A percentile compares a stretch with the other conserved stretches of the same genome.
Conservation (phyloP, 1,284 basidiomycete genomes). For the Rhodotorula sp. region DNA sequence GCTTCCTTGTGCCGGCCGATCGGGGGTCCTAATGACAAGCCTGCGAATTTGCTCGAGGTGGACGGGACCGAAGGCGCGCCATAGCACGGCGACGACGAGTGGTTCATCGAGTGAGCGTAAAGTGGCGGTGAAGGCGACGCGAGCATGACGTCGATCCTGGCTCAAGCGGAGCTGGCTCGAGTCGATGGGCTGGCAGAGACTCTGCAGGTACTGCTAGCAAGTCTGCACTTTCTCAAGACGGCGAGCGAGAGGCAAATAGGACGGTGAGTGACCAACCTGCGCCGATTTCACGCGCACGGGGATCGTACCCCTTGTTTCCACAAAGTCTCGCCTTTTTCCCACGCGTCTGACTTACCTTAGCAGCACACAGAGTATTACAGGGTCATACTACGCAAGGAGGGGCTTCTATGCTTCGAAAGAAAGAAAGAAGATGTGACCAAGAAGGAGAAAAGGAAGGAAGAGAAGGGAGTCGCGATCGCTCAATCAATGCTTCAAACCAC, state of each 20-base stretch:
- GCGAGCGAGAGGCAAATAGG: neutral
- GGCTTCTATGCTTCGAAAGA: neutral
- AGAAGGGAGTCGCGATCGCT: neutral
- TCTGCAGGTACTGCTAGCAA: neutral
- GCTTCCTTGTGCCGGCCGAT: neutral
- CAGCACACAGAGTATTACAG: neutral
- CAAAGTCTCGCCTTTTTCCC: neutral
- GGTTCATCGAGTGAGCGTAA: neutral
- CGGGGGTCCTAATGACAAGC: neutral
- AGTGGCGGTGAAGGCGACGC: conserved; percentile 7
- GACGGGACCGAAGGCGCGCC: neutral
- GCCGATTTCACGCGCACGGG: neutral
- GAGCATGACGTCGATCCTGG: conserved; percentile 8
- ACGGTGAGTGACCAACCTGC: neutral
- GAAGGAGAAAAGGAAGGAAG: neutral
- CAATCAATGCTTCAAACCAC: neutral
- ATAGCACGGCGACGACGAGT: neutral
- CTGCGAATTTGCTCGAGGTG: neutral
- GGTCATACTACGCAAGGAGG: neutral
- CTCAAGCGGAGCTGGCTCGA: too few relatives aligned
- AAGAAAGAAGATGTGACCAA: neutral
- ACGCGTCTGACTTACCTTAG: neutral
- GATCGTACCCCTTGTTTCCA: conserved; percentile 2
- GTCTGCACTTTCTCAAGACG: neutral
- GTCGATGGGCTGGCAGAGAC: neutral